A percentile compares a stretch with the other conserved stretches of the same genome.
Evolutionary conservation across 2,329 filamentous ascomycete genomes (phyloP).

Genomic region (Annulohypoxylon truncatum): DNA sequence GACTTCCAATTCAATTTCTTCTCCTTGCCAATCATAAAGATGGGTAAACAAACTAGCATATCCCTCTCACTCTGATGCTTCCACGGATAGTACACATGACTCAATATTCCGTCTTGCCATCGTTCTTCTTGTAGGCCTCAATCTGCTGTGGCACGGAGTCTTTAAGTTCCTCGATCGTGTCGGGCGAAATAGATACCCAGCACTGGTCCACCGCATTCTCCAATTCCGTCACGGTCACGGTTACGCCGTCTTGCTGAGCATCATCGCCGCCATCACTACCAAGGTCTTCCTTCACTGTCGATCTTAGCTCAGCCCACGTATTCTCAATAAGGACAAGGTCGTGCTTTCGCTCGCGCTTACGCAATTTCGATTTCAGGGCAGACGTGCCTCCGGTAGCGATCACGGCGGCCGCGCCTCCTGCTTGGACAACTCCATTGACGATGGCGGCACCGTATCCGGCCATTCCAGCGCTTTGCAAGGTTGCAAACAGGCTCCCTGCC

Average conservation of each 20-base stretch:
- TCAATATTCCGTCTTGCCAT: background rate
- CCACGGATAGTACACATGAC: too few relatives aligned
- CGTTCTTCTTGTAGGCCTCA: background rate
- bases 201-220: background rate
- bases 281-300: background rate
- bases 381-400: background rate
- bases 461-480: conserved; percentile 42
- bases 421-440: conserved; percentile 34
- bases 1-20: background rate
- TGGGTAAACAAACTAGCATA: too few relatives aligned
- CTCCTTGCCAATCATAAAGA: background rate
- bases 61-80: background rate
- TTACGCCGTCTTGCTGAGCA: background rate
- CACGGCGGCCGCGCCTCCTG: conserved; percentile 13
- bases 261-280: background rate
- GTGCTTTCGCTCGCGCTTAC: background rate
- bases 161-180: background rate
- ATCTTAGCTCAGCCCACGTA: background rate
- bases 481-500: conserved; percentile 39
- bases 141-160: background rate
- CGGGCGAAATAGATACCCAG: background rate
- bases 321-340: background rate
- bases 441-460: conserved; percentile 43
- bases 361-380: background rate
- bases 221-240: background rate